Evolutionary conservation across 306 rosid species (phyloP).

Genomic region (Mucuna pruriens): DNA sequence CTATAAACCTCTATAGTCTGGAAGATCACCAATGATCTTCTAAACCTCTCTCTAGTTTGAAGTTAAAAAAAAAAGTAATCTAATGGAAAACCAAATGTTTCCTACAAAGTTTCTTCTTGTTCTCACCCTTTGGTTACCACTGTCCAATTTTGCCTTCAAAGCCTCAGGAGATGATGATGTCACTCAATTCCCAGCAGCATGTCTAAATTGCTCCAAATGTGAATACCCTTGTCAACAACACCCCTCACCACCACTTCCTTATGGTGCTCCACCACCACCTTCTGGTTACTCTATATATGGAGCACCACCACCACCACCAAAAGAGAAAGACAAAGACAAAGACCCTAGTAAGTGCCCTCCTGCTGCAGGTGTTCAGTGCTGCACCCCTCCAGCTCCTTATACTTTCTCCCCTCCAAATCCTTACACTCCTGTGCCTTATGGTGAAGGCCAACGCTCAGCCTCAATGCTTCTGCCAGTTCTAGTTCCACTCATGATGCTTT

Average conservation of each 20-base stretch:
- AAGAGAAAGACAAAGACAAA: background rate
- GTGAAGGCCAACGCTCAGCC: background rate
- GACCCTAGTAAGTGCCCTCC: conserved; percentile 46
- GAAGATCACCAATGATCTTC: conserved; percentile 4
- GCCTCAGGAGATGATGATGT: conserved; percentile 37
- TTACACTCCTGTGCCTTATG: conserved; percentile 49
- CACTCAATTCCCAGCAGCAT: background rate
- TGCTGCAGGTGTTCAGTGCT: conserved; percentile 43
- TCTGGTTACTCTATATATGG: conserved; percentile 42
- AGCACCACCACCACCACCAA: conserved; percentile 35
- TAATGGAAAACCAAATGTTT: conserved; percentile 26
- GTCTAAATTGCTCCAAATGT: conserved; percentile 33
- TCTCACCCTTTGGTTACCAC: conserved; percentile 9
- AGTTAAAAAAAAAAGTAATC: background rate
- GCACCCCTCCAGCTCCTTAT: conserved; percentile 45
- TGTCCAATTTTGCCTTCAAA: conserved; percentile 7
- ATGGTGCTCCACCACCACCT: conserved; percentile 5
- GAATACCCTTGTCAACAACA: conserved; percentile 43
- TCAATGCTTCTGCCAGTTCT: conserved; percentile 26
- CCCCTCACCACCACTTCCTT: conserved; percentile 34
- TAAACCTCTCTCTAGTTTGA: background rate
- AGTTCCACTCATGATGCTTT: conserved; percentile 14
- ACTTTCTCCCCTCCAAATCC: conserved; percentile 31
- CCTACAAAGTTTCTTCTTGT: conserved; percentile 16
- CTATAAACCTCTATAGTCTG: background rate